Evolutionary conservation across 2,329 filamentous ascomycete genomes (phyloP).

Genomic region (Ophiostoma perfectum): DNA sequence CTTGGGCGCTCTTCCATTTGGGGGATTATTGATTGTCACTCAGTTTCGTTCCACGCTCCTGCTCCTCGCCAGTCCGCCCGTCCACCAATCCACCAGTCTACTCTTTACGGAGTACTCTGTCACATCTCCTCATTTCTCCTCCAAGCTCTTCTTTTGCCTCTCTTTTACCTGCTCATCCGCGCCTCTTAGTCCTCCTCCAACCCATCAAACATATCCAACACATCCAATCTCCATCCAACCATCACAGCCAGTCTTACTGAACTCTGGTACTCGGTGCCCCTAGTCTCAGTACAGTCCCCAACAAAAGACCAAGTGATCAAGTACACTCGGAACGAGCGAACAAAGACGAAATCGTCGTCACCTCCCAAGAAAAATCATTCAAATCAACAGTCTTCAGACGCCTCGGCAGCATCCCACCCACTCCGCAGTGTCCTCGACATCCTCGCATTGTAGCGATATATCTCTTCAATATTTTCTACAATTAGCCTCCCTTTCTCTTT

Average conservation of each 20-base stretch:
- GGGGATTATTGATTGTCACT: constrained; percentile 9
- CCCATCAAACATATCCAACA: background rate
- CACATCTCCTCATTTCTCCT: constrained; percentile 1
- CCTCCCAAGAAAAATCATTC: background rate
- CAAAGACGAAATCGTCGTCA: constrained; percentile 2
- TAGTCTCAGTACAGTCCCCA: constrained; percentile 2
- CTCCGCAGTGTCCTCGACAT: too few relatives aligned
- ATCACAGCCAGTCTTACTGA: background rate
- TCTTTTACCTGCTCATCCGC: background rate
- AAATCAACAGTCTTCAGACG: background rate
- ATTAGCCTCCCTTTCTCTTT: background rate
- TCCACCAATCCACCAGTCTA: too few relatives aligned
- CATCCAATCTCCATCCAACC: background rate
- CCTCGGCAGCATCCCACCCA: background rate
- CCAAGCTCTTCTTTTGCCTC: background rate
- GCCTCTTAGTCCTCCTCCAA: background rate
- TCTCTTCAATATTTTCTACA: too few relatives aligned
- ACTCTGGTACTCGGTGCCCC: background rate
- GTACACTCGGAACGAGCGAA: background rate
- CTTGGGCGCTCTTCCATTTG: constrained; percentile 4
- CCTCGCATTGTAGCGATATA: background rate
- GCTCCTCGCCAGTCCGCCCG: background rate
- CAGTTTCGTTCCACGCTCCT: constrained; percentile 3
- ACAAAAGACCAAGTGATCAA: background rate
- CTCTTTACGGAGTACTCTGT: background rate